Percentiles rank a stretch among this genome's conserved stretches.
Evolutionary conservation across 306 rosid species (phyloP).

Genomic region (Cucurbita ficifolia): DNA sequence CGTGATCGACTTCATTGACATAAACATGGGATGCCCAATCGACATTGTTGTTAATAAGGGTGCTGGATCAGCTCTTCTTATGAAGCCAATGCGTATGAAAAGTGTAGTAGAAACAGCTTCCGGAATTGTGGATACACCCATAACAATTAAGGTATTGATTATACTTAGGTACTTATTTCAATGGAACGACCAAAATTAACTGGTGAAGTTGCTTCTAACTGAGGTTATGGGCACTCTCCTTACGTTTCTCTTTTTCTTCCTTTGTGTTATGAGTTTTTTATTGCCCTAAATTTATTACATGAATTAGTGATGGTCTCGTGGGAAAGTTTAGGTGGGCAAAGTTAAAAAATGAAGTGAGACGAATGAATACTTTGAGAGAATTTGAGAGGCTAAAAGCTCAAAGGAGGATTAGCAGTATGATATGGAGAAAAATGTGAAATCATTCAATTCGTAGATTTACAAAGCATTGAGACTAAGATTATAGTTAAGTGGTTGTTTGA

Average conservation of each 20-base stretch:
- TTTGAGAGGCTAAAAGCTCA: neutral
- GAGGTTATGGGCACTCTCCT: neutral
- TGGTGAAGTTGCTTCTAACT: neutral
- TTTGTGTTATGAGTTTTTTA: neutral
- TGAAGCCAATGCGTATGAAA: slow-evolving; percentile 83
- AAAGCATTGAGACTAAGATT: neutral
- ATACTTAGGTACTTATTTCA: neutral
- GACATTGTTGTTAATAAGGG: slow-evolving; percentile 87
- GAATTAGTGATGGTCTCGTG: neutral
- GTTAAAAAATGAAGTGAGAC: neutral
- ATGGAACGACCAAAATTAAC: neutral
- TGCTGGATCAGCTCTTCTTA: slow-evolving; percentile 93
- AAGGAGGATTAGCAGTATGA: neutral
- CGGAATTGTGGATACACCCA: slow-evolving; percentile 43
- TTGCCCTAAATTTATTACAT: neutral
- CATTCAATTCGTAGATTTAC: neutral
- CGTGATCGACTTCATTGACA: slow-evolving; percentile 70
- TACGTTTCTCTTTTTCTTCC: neutral
- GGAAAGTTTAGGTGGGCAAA: neutral
- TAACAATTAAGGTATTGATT: slow-evolving; percentile 53
- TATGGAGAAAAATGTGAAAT: neutral
- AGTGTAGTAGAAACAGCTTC: slow-evolving; percentile 59
- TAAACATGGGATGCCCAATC: slow-evolving; percentile 96
- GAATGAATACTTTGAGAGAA: neutral
- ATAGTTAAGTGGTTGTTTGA: neutral